phyloP scores from a whole-genome alignment of 2,329 filamentous ascomycete species.

The Diaporthe capsici region DNA sequence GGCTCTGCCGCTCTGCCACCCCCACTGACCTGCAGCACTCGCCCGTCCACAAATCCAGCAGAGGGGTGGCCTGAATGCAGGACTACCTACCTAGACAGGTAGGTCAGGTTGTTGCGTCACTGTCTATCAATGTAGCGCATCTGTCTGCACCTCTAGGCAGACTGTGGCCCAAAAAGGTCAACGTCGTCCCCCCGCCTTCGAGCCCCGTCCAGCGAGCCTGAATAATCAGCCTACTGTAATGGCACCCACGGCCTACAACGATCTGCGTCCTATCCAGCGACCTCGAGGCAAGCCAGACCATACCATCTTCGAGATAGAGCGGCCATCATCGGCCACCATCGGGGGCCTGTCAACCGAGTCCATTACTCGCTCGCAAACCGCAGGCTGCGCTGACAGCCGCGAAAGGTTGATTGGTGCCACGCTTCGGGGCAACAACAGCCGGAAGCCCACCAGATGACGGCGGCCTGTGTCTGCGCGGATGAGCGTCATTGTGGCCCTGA shows the following conservation, averaged over 20 bases:
- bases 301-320: background rate
- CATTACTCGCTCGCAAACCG: conserved; percentile 12
- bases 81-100: too few species aligned
- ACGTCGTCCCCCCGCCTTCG: background rate
- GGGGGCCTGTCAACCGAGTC: background rate
- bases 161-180: background rate
- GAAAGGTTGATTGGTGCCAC: conserved; percentile 26
- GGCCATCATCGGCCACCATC: conserved; percentile 25
- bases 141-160: background rate
- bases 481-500: conserved; percentile 10
- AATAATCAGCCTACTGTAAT: background rate
- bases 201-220: background rate
- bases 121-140: background rate
- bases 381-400: background rate
- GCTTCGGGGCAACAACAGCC: background rate
- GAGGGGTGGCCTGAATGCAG: background rate
- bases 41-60: background rate
- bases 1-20: background rate
- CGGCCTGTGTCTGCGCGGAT: background rate
- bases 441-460: background rate
- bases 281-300: background rate
- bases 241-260: background rate
- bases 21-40: conserved; percentile 12
- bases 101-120: background rate
- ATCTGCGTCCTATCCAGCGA: conserved; percentile 7